phyloP scores from a whole-genome alignment of 495 filamentous ascomycete species.

The Neurospora discreta region DNA sequence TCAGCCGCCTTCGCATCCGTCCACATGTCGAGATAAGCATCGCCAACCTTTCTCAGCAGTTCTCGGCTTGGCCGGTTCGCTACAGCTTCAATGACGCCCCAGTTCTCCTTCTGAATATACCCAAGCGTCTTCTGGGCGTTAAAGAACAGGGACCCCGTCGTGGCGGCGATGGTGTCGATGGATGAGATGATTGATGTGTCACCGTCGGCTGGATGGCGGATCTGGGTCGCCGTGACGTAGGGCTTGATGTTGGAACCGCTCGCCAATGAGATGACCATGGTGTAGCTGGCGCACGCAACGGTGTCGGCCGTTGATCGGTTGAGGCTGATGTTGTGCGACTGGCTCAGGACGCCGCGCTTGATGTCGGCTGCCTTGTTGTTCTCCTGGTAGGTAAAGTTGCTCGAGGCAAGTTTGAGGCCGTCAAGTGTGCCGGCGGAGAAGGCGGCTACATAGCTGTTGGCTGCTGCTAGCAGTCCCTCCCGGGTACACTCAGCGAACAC shows the following conservation, averaged over 20 bases:
- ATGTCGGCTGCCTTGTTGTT: constrained; percentile 30
- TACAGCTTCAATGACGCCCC: constrained; percentile 20
- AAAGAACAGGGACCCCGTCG: constrained; percentile 37
- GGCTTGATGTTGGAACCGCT: constrained; percentile 19
- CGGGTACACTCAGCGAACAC: constrained; percentile 25
- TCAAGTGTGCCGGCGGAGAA: constrained; percentile 20
- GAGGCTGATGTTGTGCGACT: constrained; percentile 26
- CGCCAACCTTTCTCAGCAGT: constrained; percentile 30
- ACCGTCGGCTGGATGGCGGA: constrained; percentile 23
- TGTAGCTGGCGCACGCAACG: constrained; percentile 33
- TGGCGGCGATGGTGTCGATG: constrained; percentile 37
- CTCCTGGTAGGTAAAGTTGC: constrained; percentile 31
- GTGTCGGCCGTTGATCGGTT: constrained; percentile 31
- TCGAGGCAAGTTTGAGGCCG: constrained; percentile 16
- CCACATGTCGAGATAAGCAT: constrained; percentile 42
- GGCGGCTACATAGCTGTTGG: constrained; percentile 24
- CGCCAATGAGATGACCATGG: constrained; percentile 25
- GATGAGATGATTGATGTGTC: constrained; percentile 22
- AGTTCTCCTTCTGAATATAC: constrained; percentile 33
- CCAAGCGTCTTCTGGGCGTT: constrained; percentile 30
- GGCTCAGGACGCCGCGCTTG: constrained; percentile 21
- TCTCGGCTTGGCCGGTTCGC: constrained; percentile 21
- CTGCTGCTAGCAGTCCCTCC: constrained; percentile 26
- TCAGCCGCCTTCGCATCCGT: constrained; percentile 32
- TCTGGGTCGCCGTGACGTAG: constrained; percentile 33